Evolutionary conservation across 1,284 basidiomycete genomes (phyloP), one percentile per base, ranked within the genome.

Genomic region (Ustilago trichophora): DNA sequence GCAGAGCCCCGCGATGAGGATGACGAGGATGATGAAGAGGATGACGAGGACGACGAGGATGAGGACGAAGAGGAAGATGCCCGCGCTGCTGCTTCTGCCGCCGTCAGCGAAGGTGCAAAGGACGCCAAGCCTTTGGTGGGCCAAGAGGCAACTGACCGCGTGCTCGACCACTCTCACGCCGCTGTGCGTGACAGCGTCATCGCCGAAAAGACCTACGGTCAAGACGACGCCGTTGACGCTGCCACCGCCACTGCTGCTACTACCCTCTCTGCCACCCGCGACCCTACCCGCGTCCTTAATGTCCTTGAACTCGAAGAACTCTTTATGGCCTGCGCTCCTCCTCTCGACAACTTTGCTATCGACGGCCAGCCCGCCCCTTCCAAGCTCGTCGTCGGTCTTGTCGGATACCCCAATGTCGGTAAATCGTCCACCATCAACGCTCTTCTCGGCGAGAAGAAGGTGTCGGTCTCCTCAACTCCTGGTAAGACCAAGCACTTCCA

Each of bases 401-500:
- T 88, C 33, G 87, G 87, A 18, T 87, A 87, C 80, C 96, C 96
- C 0, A 81, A 81, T 52, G 80, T 81, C 12, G 80, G 80, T 41
- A 81, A 81, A 53, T 80, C 78, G 3, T 78, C 76, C 12, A 80
- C 78, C 12, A 79, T 81, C 74, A 81, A 81, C 16, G 80, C 80
- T 10, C 54, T 81, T 38, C 70, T 80, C 2, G 78, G 78, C 41
- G 73, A 73, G 22, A 81, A 81, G 50, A 80, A 80, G 64, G 80
- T 81, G 9, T 80, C 77, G 25, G 80, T 80, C 41, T 78, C 75
- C 13, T 58, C 77, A 6, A 81, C 80, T 6, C 80, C 80, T 3
- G 80, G 96, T 70, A 98, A 98, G 83, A 99, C 96, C 25, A 99
- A 99, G 82, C 96, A 98, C 83, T 98, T 98, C 85, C 96, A 99